These are phyloP conservation scores for Populus trichocarpa DNA, from an alignment of 441 rosid genomes.

Conservation along the genomic window DNA sequence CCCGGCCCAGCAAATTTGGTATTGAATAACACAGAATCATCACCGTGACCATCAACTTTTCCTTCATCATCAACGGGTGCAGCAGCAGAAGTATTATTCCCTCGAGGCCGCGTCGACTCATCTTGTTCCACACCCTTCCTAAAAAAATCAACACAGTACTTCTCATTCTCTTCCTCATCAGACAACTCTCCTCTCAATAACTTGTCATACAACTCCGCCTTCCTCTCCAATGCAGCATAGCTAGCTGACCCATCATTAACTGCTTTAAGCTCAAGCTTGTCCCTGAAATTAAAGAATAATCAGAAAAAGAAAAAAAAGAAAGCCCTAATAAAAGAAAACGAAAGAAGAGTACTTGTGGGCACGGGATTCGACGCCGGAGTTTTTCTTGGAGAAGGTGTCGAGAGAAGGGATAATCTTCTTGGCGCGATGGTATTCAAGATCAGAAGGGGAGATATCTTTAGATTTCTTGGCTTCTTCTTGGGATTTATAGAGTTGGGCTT, in stretches of 20 bases:
- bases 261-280: slow-evolving; percentile 88
- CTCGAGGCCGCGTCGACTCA: slow-evolving; percentile 32
- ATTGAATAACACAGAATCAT: slow-evolving; percentile 35
- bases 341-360: slow-evolving; percentile 46
- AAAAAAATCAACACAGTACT: slow-evolving; percentile 87
- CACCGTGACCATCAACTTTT: slow-evolving; percentile 32
- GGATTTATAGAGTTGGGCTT: slow-evolving; percentile 82
- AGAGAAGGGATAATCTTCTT: slow-evolving; percentile 48
- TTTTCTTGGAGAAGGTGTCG: slow-evolving; percentile 54
- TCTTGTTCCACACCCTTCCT: slow-evolving; percentile 55
- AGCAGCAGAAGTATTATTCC: slow-evolving; percentile 18
- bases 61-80: slow-evolving; percentile 29
- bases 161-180: slow-evolving; percentile 82
- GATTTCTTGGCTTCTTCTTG: slow-evolving; percentile 75
- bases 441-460: slow-evolving; percentile 54
- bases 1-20: slow-evolving; percentile 61
- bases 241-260: slow-evolving; percentile 70
- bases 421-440: slow-evolving; percentile 71
- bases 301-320: not conserved
- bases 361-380: slow-evolving; percentile 85
- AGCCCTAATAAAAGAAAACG: not conserved
- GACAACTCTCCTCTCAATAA: slow-evolving; percentile 76
- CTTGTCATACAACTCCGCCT: slow-evolving; percentile 82
- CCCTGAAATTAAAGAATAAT: slow-evolving; percentile 37
- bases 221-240: slow-evolving; percentile 88